A percentile compares a stretch with the other conserved stretches of the same genome.
Evolutionary conservation across 352 stramenopile species (phyloP).

Genomic region (Phytophthora kernoviae): DNA sequence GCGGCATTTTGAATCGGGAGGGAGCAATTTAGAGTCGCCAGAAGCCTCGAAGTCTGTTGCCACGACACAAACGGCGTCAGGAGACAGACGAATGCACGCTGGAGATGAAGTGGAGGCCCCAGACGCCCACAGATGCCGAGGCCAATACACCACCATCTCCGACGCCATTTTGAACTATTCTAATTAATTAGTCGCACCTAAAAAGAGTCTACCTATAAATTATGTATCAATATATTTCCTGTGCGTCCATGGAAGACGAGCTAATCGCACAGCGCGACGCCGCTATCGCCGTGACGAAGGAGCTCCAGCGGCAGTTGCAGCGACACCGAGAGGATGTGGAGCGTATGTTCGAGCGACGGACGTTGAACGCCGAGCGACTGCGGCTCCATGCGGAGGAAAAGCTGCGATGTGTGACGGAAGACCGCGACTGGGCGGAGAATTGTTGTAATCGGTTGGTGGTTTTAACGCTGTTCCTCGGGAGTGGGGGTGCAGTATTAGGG

Average conservation of each 20-base stretch:
- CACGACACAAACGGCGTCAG: slow-evolving; percentile 39
- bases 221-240: too few species aligned
- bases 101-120: slow-evolving; percentile 1
- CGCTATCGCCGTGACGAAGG: slow-evolving; percentile 75
- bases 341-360: slow-evolving; percentile 64
- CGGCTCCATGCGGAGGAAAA: slow-evolving; percentile 69
- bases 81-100: slow-evolving; percentile 26
- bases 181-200: too few species aligned
- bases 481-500: slow-evolving; percentile 53
- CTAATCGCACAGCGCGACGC: slow-evolving; percentile 75
- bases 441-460: slow-evolving; percentile 56
- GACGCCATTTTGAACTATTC: too few species aligned
- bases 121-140: slow-evolving; percentile 29
- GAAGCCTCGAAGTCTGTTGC: slow-evolving; percentile 12
- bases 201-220: background rate
- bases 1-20: slow-evolving; percentile 1
- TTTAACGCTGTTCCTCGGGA: slow-evolving; percentile 57
- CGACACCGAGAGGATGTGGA: slow-evolving; percentile 53
- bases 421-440: slow-evolving; percentile 55
- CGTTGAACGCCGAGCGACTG: slow-evolving; percentile 70
- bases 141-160: slow-evolving; percentile 53
- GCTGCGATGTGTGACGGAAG: slow-evolving; percentile 43
- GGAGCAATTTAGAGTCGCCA: slow-evolving; percentile 13
- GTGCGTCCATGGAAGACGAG: slow-evolving; percentile 84
- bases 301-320: slow-evolving; percentile 72